These are phyloP conservation scores for Penicillium turbatum DNA, from an alignment of 495 filamentous ascomycete genomes.

Conservation along the genomic window DNA sequence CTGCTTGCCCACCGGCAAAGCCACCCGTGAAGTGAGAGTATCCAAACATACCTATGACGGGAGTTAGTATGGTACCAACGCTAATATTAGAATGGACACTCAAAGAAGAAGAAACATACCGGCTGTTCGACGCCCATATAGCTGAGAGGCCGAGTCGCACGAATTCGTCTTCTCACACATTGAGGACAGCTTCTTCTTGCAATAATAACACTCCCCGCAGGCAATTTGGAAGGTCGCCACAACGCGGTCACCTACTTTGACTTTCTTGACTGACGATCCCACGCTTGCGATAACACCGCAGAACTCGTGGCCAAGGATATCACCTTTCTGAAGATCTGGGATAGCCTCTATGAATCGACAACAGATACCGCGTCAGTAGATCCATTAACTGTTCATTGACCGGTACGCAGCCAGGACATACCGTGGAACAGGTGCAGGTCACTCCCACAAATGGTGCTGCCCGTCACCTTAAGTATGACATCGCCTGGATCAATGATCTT, in stretches of 20 bases:
- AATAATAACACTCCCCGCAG: conserved; percentile 65
- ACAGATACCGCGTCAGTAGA: neutral
- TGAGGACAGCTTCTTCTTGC: conserved; percentile 67
- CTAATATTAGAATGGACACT: too few relatives aligned
- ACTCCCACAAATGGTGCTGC: conserved; percentile 79
- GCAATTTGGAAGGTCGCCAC: conserved; percentile 87
- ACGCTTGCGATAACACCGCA: conserved; percentile 74
- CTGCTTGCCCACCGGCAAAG: conserved; percentile 84
- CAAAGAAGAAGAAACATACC: conserved; percentile 43
- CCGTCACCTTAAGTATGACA: conserved; percentile 81
- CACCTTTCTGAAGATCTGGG: conserved; percentile 71
- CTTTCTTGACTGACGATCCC: conserved; percentile 54
- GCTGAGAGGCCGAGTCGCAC: conserved; percentile 59
- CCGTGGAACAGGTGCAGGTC: conserved; percentile 81
- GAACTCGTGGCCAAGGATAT: conserved; percentile 89
- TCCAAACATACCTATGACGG: conserved; percentile 44
- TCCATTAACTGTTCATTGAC: neutral
- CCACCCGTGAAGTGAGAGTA: conserved; percentile 73
- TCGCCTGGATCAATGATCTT: conserved; percentile 67
- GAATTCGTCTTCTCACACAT: conserved; percentile 77
- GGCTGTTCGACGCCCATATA: conserved; percentile 71
- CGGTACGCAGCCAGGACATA: conserved; percentile 8
- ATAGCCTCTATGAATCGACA: conserved; percentile 48
- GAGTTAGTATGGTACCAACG: neutral
- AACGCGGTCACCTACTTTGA: conserved; percentile 68